A percentile compares a stretch with the other conserved stretches of the same genome.
phyloP scores from a whole-genome alignment of 805 yeast species.

The Yueomyces sinensis region DNA sequence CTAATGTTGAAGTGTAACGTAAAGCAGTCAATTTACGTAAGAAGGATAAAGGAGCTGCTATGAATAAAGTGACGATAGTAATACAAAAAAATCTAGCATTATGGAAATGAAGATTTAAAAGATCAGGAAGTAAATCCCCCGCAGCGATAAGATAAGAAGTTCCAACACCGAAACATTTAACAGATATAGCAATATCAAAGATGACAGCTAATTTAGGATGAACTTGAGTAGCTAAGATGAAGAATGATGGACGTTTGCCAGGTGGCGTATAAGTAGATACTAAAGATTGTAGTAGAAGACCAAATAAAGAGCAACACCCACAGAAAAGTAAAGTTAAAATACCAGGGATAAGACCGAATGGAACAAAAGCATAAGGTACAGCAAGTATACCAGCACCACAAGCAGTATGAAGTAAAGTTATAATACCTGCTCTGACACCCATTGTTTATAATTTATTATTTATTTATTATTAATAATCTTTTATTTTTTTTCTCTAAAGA shows the following conservation, averaged over 20 bases:
- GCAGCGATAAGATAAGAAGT: conserved; percentile 55
- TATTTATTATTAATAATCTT: too few species aligned
- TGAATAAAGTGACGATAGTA: conserved; percentile 35
- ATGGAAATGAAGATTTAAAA: conserved; percentile 17
- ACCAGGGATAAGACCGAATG: conserved; percentile 22
- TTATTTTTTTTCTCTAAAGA: too few species aligned
- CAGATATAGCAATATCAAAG: conserved; percentile 55
- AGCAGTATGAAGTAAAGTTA: conserved; percentile 24
- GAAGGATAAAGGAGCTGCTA: conserved; percentile 46
- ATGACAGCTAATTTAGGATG: conserved; percentile 47
- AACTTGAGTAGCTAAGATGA: conserved; percentile 45
- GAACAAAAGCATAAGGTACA: conserved; percentile 52
- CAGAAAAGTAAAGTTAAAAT: conserved; percentile 14
- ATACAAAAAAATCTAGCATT: conserved; percentile 29
- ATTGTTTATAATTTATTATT: conserved; percentile 18
- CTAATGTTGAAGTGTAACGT: conserved; percentile 74
- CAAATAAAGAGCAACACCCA: conserved; percentile 25
- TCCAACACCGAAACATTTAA: conserved; percentile 63
- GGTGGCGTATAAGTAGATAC: conserved; percentile 39
- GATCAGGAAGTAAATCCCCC: conserved; percentile 58
- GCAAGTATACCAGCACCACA: conserved; percentile 59
- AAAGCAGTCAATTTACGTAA: conserved; percentile 67
- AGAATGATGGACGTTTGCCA: conserved; percentile 44
- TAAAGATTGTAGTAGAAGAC: conserved; percentile 49
- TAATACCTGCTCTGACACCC: conserved; percentile 17